Conservation (phyloP, 2,329 filamentous ascomycete genomes). For the Orbilia brochopaga region DNA sequence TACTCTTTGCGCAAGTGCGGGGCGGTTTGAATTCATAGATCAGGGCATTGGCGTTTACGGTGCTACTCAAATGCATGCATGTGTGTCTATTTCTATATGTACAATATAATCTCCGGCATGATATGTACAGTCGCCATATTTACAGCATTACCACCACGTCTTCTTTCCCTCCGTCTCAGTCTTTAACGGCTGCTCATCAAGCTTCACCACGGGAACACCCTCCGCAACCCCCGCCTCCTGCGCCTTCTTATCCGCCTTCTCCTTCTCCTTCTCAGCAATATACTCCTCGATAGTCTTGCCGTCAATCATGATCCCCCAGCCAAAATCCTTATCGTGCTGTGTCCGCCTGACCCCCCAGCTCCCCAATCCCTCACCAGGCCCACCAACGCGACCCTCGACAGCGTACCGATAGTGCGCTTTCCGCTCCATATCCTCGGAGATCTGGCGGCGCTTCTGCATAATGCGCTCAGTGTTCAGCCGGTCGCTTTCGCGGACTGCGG, state of each 20-base stretch:
- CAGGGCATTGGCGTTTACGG: conserved; percentile 37
- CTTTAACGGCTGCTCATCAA: conserved; percentile 40
- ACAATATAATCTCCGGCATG: conserved; percentile 36
- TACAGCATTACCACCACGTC: conserved; percentile 44
- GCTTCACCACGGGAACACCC: conserved; percentile 22
- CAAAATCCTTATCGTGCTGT: conserved; percentile 43
- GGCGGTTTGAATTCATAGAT: conserved; percentile 14
- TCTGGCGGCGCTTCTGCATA: conserved; percentile 45
- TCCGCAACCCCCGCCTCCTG: conserved; percentile 8
- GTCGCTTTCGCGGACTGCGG: conserved; percentile 44
- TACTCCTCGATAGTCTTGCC: conserved; percentile 46
- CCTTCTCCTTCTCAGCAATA: conserved; percentile 36
- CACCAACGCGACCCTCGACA: conserved; percentile 37
- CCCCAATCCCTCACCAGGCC: conserved; percentile 30
- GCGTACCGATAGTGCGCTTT: conserved; percentile 45
- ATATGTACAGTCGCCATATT: conserved; percentile 26
- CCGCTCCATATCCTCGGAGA: conserved; percentile 49
- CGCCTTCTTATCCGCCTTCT: conserved; percentile 32
- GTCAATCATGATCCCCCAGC: conserved; percentile 48
- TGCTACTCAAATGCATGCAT: conserved; percentile 32
- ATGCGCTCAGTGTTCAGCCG: conserved; percentile 44
- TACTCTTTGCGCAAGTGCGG: background rate
- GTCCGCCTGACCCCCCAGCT: conserved; percentile 44
- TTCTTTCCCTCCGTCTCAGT: conserved; percentile 33
- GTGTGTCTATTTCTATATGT: conserved; percentile 22